Evolutionary conservation across 208 protist species (phyloP).

Genomic region (Leishmania tarentolae): DNA sequence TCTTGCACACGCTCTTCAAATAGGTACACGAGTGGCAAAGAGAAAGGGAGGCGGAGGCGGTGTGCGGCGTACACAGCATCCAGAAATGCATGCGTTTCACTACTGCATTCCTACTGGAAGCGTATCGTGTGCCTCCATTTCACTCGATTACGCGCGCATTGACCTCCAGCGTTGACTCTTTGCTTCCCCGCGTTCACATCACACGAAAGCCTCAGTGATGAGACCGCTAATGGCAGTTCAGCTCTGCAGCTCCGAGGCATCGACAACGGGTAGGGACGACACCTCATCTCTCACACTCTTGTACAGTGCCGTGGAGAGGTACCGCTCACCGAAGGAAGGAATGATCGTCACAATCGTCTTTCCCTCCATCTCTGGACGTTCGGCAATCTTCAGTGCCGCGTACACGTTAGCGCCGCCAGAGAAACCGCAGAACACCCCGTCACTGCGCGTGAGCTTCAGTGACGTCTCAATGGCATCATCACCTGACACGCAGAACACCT

Average conservation of each 20-base stretch:
- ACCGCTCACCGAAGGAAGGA: conserved; percentile 90
- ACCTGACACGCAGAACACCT: conserved; percentile 71
- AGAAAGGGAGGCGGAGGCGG: background rate
- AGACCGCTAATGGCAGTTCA: conserved; percentile 31
- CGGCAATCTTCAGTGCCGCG: conserved; percentile 79
- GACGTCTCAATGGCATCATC: conserved; percentile 74
- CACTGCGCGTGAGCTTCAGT: conserved; percentile 70
- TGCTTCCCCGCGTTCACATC: background rate
- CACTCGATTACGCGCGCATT: background rate
- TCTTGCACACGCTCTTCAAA: background rate
- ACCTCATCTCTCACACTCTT: conserved; percentile 71
- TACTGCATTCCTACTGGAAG: background rate
- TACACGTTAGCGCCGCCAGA: conserved; percentile 84
- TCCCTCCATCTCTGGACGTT: conserved; percentile 82
- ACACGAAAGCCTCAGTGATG: conserved; percentile 11
- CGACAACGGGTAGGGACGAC: conserved; percentile 66
- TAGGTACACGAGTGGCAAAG: background rate
- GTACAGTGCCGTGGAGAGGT: conserved; percentile 86
- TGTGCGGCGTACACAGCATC: background rate
- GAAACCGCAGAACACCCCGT: conserved; percentile 87
- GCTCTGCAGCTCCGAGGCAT: conserved; percentile 59
- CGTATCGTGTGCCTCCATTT: background rate
- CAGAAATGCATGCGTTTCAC: background rate
- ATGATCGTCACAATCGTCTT: conserved; percentile 92
- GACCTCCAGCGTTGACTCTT: background rate